phyloP scores from a whole-genome alignment of 768 basidiomycete genomes.

The Xerocomellus amylosporus region DNA sequence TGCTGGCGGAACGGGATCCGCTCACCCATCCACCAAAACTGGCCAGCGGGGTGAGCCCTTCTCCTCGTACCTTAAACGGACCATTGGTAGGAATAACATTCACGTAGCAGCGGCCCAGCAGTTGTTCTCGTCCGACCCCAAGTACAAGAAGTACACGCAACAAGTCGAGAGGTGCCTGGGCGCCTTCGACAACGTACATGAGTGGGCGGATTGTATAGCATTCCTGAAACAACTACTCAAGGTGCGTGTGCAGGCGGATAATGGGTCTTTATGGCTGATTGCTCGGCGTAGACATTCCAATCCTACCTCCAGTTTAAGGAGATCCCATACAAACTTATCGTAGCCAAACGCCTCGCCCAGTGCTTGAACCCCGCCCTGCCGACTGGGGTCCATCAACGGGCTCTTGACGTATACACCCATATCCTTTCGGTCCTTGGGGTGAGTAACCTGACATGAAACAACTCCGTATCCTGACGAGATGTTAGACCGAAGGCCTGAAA shows the following conservation, averaged over 20 bases:
- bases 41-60: slow-evolving; percentile 32
- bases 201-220: slow-evolving; percentile 99
- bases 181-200: slow-evolving; percentile 93
- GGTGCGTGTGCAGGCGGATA: slow-evolving; percentile 39
- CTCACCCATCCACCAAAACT: slow-evolving; percentile 19
- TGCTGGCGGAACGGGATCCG: slow-evolving; percentile 7
- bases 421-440: slow-evolving; percentile 91
- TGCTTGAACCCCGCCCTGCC: slow-evolving; percentile 98
- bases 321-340: slow-evolving; percentile 91
- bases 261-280: not conserved
- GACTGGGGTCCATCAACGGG: slow-evolving; percentile 94
- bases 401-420: slow-evolving; percentile 91
- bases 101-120: slow-evolving; percentile 48
- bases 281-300: slow-evolving; percentile 74
- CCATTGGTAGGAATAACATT: not conserved
- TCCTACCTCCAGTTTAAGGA: slow-evolving; percentile 92
- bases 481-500: slow-evolving; percentile 79
- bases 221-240: slow-evolving; percentile 93
- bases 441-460: slow-evolving; percentile 29
- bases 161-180: slow-evolving; percentile 92
- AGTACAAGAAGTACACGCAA: slow-evolving; percentile 89
- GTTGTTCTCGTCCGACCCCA: slow-evolving; percentile 74
- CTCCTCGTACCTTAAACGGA: not conserved
- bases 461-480: slow-evolving; percentile 8
- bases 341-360: slow-evolving; percentile 92